Percentiles rank a stretch among this genome's conserved stretches.
Evolutionary conservation across 352 stramenopile genomes (phyloP).

Genomic region (Phytophthora gonapodyides): DNA sequence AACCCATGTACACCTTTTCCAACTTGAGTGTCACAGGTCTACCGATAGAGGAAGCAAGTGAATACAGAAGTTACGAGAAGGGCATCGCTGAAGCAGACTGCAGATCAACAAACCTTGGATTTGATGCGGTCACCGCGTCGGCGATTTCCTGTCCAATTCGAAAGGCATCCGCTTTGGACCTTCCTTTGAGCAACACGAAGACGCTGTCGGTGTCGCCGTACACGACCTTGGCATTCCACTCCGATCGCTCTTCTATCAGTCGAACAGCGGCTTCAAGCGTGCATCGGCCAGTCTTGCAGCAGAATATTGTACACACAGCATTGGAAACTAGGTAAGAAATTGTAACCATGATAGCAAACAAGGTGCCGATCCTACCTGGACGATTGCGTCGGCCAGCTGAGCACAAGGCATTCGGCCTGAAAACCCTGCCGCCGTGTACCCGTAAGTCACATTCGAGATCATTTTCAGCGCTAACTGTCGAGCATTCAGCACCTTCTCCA

Average conservation of each 20-base stretch:
- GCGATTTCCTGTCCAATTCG: slow-evolving; percentile 92
- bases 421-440: slow-evolving; percentile 98
- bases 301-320: slow-evolving; percentile 4
- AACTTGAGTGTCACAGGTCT: slow-evolving; percentile 85
- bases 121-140: slow-evolving; percentile 79
- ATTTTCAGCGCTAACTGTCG: slow-evolving; percentile 97
- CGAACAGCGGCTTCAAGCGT: slow-evolving; percentile 95
- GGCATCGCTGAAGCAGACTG: neutral
- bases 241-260: slow-evolving; percentile 83
- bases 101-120: slow-evolving; percentile 61
- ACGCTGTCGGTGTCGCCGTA: slow-evolving; percentile 99
- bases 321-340: slow-evolving; percentile 1
- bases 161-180: slow-evolving; percentile 94
- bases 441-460: slow-evolving; percentile 99
- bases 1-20: slow-evolving; percentile 94
- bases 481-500: slow-evolving; percentile 78
- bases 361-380: slow-evolving; percentile 77
- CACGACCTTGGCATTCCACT: slow-evolving; percentile 92
- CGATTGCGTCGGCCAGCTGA: slow-evolving; percentile 98
- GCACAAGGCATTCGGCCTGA: slow-evolving; percentile 96
- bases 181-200: slow-evolving; percentile 97
- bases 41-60: neutral
- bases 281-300: slow-evolving; percentile 70
- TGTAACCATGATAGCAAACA: neutral
- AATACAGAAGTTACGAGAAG: neutral